Conservation (phyloP, 495 filamentous ascomycete genomes). For the Corynascus novoguineensis region DNA sequence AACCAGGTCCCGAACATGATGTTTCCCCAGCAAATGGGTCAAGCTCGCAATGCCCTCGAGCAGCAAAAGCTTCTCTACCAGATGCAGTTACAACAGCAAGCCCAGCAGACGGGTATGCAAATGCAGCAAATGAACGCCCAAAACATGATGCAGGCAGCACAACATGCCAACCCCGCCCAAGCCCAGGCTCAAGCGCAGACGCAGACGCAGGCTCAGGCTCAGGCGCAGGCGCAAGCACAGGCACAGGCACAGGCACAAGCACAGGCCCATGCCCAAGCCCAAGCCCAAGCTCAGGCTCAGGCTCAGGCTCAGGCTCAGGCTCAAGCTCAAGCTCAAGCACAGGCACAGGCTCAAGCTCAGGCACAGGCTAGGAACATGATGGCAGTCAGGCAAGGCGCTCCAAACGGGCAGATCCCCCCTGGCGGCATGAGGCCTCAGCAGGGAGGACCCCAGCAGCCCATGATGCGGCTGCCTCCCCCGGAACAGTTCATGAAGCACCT, state of each 20-base stretch:
- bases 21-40: slow-evolving; percentile 49
- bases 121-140: slow-evolving; percentile 42
- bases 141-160: slow-evolving; percentile 33
- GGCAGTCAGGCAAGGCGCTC: slow-evolving; percentile 41
- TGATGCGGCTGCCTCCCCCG: slow-evolving; percentile 37
- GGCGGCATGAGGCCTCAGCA: slow-evolving; percentile 39
- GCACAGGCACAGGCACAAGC: slow-evolving; percentile 28
- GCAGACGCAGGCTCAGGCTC: not conserved
- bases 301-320: slow-evolving; percentile 14
- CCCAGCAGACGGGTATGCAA: slow-evolving; percentile 52
- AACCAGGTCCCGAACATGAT: slow-evolving; percentile 33
- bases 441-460: slow-evolving; percentile 23
- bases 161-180: not conserved
- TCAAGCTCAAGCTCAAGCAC: slow-evolving; percentile 17
- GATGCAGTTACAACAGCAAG: slow-evolving; percentile 65
- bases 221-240: slow-evolving; percentile 17
- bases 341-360: slow-evolving; percentile 36
- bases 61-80: slow-evolving; percentile 57
- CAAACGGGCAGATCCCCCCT: slow-evolving; percentile 45
- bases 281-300: slow-evolving; percentile 11
- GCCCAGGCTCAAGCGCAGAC: slow-evolving; percentile 13
- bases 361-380: slow-evolving; percentile 42
- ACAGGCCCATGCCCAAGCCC: not conserved
- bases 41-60: slow-evolving; percentile 46
- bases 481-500: slow-evolving; percentile 74